Conservation (phyloP, 805 yeast species). For the Hanseniaspora lachancei region DNA sequence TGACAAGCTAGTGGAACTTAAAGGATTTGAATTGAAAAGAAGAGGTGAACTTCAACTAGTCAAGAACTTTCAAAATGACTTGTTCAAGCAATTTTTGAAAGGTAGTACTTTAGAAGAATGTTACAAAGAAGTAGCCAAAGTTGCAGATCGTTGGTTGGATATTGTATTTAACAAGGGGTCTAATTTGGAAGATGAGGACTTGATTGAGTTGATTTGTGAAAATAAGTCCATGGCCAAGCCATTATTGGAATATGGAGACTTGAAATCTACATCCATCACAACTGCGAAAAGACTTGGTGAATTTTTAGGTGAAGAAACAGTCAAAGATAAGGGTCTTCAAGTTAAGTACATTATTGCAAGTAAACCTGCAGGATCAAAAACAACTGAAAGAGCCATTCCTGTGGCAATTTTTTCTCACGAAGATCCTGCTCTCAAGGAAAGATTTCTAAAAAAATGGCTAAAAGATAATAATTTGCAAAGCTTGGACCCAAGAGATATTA, state of each 20-base stretch:
- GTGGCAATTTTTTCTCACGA: slow-evolving; percentile 81
- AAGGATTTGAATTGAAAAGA: slow-evolving; percentile 92
- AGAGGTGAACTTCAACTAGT: slow-evolving; percentile 90
- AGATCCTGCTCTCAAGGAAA: slow-evolving; percentile 53
- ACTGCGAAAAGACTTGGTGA: slow-evolving; percentile 90
- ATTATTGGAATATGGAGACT: slow-evolving; percentile 73
- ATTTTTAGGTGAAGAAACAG: slow-evolving; percentile 91
- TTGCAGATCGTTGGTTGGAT: slow-evolving; percentile 93
- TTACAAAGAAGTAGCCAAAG: slow-evolving; percentile 77
- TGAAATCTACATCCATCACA: slow-evolving; percentile 88
- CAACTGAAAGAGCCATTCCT: slow-evolving; percentile 92
- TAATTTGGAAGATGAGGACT: slow-evolving; percentile 82
- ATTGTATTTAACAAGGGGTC: slow-evolving; percentile 77
- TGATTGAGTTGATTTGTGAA: slow-evolving; percentile 89
- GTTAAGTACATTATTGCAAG: slow-evolving; percentile 85
- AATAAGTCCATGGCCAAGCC: slow-evolving; percentile 91
- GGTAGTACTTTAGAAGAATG: slow-evolving; percentile 70
- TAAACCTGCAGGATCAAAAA: slow-evolving; percentile 73
- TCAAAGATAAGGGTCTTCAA: slow-evolving; percentile 88
- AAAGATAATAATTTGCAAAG: slow-evolving; percentile 60
- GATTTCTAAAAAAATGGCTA: slow-evolving; percentile 75
- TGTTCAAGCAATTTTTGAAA: slow-evolving; percentile 79
- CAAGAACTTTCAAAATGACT: slow-evolving; percentile 88
- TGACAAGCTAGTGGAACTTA: slow-evolving; percentile 85
- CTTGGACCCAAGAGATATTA: slow-evolving; percentile 75